These are phyloP conservation scores for Blastocystis sp. DNA, from an alignment of 352 stramenopile genomes.

Conservation along the genomic window DNA sequence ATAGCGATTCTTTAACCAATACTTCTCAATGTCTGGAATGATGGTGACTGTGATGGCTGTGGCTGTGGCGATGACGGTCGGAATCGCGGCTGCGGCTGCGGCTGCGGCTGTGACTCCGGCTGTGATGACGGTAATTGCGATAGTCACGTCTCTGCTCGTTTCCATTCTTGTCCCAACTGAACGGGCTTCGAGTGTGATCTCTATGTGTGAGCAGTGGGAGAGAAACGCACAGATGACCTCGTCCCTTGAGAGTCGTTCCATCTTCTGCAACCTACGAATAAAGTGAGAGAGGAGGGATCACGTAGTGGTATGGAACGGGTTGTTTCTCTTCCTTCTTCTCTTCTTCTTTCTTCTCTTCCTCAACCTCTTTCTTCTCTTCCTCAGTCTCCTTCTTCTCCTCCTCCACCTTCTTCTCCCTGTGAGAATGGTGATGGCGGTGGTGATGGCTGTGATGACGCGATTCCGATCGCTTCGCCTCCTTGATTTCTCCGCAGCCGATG, in stretches of 20 bases:
- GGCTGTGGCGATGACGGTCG: not conserved
- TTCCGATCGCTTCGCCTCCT: conserved; percentile 10
- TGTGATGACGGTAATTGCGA: not conserved
- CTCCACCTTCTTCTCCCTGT: not conserved
- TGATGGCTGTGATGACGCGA: conserved; percentile 7
- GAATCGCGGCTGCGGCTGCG: not conserved
- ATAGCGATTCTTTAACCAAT: conserved; percentile 57
- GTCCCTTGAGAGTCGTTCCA: conserved; percentile 32
- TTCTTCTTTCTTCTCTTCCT: not conserved
- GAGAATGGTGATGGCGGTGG: conserved; percentile 18
- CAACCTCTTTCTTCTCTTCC: not conserved
- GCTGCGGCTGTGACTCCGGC: not conserved
- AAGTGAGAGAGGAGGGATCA: not conserved
- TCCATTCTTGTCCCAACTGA: conserved; percentile 36
- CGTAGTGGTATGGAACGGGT: not conserved
- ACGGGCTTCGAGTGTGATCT: conserved; percentile 22
- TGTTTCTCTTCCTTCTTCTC: not conserved
- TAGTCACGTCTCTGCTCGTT: not conserved
- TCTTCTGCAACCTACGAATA: conserved; percentile 36
- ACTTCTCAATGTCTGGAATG: not conserved
- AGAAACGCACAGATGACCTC: conserved; percentile 23
- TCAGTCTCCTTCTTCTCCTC: not conserved
- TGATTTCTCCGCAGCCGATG: conserved; percentile 86
- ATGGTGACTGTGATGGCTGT: conserved; percentile 11
- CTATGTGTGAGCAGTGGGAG: not conserved